These are phyloP conservation scores for Komagataea norvegica DNA, from an alignment of 1,139 yeast species.

Conservation along the genomic window DNA sequence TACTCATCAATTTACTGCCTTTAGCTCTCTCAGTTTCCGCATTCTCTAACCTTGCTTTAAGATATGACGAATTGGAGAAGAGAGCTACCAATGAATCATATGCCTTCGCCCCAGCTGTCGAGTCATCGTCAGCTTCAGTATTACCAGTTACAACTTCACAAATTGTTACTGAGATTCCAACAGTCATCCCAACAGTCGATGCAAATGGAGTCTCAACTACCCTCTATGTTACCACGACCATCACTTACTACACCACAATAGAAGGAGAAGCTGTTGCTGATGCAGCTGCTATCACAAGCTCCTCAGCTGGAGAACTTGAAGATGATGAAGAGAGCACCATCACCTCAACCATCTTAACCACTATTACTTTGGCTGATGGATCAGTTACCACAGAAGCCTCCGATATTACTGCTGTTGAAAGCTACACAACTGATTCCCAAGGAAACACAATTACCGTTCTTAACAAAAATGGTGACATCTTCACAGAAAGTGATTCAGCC, in stretches of 20 bases:
- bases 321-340: slow-evolving; percentile 1
- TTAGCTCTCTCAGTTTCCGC: slow-evolving; percentile 19
- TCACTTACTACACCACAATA: slow-evolving; percentile 27
- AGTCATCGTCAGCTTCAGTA: slow-evolving; percentile 17
- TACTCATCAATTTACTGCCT: slow-evolving; percentile 14
- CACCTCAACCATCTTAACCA: slow-evolving; percentile 7
- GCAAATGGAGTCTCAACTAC: slow-evolving; percentile 31
- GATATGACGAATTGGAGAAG: slow-evolving; percentile 21
- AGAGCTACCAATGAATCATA: slow-evolving; percentile 17
- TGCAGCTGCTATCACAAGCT: slow-evolving; percentile 4
- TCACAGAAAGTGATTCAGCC: slow-evolving; percentile 12
- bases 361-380: slow-evolving; percentile 6
- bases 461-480: slow-evolving; percentile 3
- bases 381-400: no score
- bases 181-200: slow-evolving; percentile 21
- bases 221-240: slow-evolving; percentile 28
- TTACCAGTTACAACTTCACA: slow-evolving; percentile 18
- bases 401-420: no score
- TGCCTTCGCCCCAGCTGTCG: not conserved
- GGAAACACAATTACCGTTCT: not conserved
- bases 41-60: slow-evolving; percentile 22
- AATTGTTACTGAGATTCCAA: slow-evolving; percentile 24
- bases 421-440: slow-evolving; percentile 11
- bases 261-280: slow-evolving; percentile 2
- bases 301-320: slow-evolving; percentile 2